Base-by-base conservation (phyloP, 2,329 filamentous ascomycete genomes). In the Ascochyta clinopodiicola region DNA sequence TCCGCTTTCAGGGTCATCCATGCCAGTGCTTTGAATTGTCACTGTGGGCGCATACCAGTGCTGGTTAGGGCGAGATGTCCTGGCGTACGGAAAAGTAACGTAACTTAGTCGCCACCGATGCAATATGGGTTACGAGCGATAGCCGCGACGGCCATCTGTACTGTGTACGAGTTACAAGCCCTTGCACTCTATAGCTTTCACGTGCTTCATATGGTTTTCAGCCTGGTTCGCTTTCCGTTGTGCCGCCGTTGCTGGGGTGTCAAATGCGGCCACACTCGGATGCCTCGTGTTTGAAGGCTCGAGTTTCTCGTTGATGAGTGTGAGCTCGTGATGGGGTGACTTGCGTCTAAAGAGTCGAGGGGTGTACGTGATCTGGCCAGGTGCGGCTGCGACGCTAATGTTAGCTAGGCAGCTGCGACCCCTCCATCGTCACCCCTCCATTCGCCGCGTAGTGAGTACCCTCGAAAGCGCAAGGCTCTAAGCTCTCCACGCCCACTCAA, bases 361-460 rank as follows among this genome's bases (percentile, higher is more conserved):
- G 13, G 17, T 35, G 46, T 32, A 40, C 21, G 40, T 49, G 45
- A 49, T 42, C 42, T 51, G 2, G 34, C 40, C 45, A 45, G 40
- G 37, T 53, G 43, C 36, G 44, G 51, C 44, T 36, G 31, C 35
- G 19, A 34, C 46, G 44, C 44, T 48, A 48, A 13, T 19, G 12
- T 29, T 21, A 50, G 43, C 29, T 42, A 44, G 45, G 46, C 52
- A 56, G 52, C 45, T 46, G 52, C 42, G 31, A 35, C 48, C 48
- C 48, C 40, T 32, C 47, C 39, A 44, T 21, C 48, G 21, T 24
- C 42, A 44, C 51, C 52, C 52, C 46, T 51, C 52, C 32, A 47
- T 43, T 43, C 46, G 42, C 52, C 46, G 44, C 21, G 29, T 12
- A 21, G 29, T 35, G 3, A 35, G 32, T n/a, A 17, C 6, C 15